These are phyloP conservation scores for Quercus rubra DNA, from an alignment of 306 rosid species.

Conservation along the genomic window DNA sequence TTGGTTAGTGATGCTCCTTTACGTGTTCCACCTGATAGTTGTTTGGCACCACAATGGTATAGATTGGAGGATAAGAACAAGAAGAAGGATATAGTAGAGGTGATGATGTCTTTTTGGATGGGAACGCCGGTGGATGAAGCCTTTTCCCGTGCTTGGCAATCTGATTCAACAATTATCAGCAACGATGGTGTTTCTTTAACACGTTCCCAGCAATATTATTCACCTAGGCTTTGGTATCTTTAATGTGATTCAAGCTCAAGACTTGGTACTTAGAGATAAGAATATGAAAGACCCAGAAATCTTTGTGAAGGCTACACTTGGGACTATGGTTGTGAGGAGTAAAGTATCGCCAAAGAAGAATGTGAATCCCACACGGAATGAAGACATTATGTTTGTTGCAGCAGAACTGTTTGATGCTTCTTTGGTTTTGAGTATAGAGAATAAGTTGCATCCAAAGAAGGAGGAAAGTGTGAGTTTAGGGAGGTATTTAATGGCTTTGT, in stretches of 20 bases:
- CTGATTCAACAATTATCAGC: slow-evolving; percentile 15
- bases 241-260: too few relatives aligned
- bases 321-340: background rate
- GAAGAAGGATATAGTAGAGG: slow-evolving; percentile 7
- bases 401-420: too few relatives aligned
- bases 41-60: slow-evolving; percentile 34
- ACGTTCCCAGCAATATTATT: slow-evolving; percentile 36
- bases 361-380: slow-evolving; percentile 8
- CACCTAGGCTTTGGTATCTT: slow-evolving; percentile 26
- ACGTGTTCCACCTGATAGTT: slow-evolving; percentile 2
- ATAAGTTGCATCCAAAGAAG: too few relatives aligned
- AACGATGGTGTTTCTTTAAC: background rate
- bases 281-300: background rate
- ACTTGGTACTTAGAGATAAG: too few relatives aligned
- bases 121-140: slow-evolving; percentile 20
- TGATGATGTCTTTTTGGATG: slow-evolving; percentile 15
- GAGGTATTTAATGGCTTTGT: too few relatives aligned
- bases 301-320: slow-evolving; percentile 1
- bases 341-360: background rate
- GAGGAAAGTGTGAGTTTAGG: too few relatives aligned
- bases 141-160: slow-evolving; percentile 35
- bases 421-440: too few relatives aligned
- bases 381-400: too few relatives aligned
- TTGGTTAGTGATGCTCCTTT: background rate
- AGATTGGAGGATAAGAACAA: background rate